A percentile compares a stretch with the other conserved stretches of the same genome.
Conservation (phyloP, 2,329 filamentous ascomycete genomes). For the Madurella mycetomatis region DNA sequence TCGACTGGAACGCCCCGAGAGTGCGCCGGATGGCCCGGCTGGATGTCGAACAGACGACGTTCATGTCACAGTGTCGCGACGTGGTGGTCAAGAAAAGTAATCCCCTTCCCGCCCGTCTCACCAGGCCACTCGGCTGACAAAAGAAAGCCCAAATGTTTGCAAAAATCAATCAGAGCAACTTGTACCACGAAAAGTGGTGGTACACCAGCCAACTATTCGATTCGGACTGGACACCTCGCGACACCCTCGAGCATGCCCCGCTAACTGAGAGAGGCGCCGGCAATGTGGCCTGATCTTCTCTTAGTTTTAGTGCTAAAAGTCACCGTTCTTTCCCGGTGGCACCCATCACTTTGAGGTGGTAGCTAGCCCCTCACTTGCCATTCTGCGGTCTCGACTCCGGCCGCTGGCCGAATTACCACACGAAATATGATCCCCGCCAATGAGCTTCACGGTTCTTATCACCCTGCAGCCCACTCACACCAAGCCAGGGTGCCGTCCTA, state of each 20-base stretch:
- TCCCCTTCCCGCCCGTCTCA: slow-evolving; percentile 3
- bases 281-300: slow-evolving; percentile 19
- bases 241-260: slow-evolving; percentile 26
- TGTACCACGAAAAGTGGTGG: slow-evolving; percentile 25
- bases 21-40: slow-evolving; percentile 27
- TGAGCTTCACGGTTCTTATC: slow-evolving; percentile 21
- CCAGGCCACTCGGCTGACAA: not conserved
- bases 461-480: slow-evolving; percentile 20
- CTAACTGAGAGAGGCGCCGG: slow-evolving; percentile 11
- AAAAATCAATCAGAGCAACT: slow-evolving; percentile 22
- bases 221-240: slow-evolving; percentile 24
- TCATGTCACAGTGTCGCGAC: slow-evolving; percentile 26
- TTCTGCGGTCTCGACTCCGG: slow-evolving; percentile 16
- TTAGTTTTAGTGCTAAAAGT: not conserved
- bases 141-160: slow-evolving; percentile 18
- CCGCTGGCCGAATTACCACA: slow-evolving; percentile 22
- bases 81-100: slow-evolving; percentile 24
- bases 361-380: slow-evolving; percentile 20
- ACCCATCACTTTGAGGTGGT: slow-evolving; percentile 6
- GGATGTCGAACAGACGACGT: slow-evolving; percentile 24
- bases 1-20: slow-evolving; percentile 23
- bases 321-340: slow-evolving; percentile 9
- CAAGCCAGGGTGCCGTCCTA: slow-evolving; percentile 14
- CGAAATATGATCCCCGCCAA: slow-evolving; percentile 22
- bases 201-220: slow-evolving; percentile 29